Evolutionary conservation across 495 filamentous ascomycete species (phyloP).

Genomic region (Lophiotrema nucula): DNA sequence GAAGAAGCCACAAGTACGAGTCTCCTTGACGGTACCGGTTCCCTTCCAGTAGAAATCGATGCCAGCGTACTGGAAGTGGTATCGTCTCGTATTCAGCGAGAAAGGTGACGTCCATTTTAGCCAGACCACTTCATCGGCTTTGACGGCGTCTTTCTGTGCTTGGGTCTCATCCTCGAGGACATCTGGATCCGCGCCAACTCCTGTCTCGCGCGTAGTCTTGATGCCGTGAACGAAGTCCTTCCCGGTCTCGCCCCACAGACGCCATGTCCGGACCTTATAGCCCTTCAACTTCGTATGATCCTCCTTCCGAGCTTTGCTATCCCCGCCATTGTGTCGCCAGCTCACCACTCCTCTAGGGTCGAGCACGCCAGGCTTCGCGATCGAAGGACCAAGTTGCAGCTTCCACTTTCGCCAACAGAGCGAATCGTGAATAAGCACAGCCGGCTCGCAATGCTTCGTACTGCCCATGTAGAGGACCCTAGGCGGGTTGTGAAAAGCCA

Average conservation of each 20-base stretch:
- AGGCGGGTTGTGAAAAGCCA: conserved; percentile 30
- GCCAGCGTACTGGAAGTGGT: conserved; percentile 20
- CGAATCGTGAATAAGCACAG: conserved; percentile 24
- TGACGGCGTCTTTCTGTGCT: neutral
- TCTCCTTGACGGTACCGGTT: conserved; percentile 19
- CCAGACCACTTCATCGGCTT: conserved; percentile 29
- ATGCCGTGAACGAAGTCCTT: conserved; percentile 18
- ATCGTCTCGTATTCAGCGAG: conserved; percentile 13
- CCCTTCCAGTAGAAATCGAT: conserved; percentile 34
- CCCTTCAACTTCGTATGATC: conserved; percentile 22
- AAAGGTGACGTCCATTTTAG: conserved; percentile 30
- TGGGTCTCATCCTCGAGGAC: neutral
- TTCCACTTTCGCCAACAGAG: conserved; percentile 27
- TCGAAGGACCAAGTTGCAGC: conserved; percentile 24
- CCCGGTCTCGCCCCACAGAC: conserved; percentile 33
- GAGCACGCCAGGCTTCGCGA: conserved; percentile 25
- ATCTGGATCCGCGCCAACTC: conserved; percentile 15
- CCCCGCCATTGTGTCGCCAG: conserved; percentile 22
- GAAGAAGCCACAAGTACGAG: conserved; percentile 7
- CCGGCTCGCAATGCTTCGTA: conserved; percentile 1
- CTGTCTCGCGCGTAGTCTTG: conserved; percentile 19
- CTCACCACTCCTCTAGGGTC: conserved; percentile 31
- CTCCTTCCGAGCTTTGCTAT: conserved; percentile 9
- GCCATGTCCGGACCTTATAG: conserved; percentile 33
- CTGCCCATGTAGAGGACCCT: conserved; percentile 19